Conservation (phyloP, 768 basidiomycete genomes). For the Ramaria sp. region DNA sequence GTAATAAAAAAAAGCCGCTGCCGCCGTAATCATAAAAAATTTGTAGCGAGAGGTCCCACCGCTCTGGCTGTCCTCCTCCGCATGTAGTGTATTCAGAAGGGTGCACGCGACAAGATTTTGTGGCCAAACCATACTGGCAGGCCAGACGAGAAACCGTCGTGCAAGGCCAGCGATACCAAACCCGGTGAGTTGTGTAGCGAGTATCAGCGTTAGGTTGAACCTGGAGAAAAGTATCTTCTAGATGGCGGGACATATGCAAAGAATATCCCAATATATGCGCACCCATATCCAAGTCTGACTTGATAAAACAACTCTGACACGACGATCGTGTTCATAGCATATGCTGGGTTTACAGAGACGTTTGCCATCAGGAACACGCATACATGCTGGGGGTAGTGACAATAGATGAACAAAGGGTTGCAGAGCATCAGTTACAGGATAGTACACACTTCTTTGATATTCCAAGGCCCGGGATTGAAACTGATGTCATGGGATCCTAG, state of each 20-base stretch:
- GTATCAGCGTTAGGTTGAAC: slow-evolving; percentile 29
- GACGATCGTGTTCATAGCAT: slow-evolving; percentile 28
- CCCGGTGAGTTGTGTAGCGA: slow-evolving; percentile 33
- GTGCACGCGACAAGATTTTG: slow-evolving; percentile 34
- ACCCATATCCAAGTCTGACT: slow-evolving; percentile 21
- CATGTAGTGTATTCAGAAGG: slow-evolving; percentile 38
- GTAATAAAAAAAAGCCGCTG: slow-evolving; percentile 27
- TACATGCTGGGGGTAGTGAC: slow-evolving; percentile 22
- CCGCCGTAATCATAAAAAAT: slow-evolving; percentile 26
- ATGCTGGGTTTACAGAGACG: slow-evolving; percentile 25
- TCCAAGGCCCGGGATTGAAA: slow-evolving; percentile 35
- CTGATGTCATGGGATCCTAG: slow-evolving; percentile 21
- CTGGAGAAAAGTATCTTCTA: slow-evolving; percentile 6
- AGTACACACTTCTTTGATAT: slow-evolving; percentile 23
- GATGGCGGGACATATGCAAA: neutral
- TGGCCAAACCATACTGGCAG: slow-evolving; percentile 39
- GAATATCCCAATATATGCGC: slow-evolving; percentile 5
- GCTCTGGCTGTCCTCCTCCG: slow-evolving; percentile 29
- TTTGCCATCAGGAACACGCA: slow-evolving; percentile 31
- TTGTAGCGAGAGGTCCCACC: slow-evolving; percentile 26
- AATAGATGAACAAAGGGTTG: neutral
- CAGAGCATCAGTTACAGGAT: neutral
- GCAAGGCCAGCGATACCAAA: slow-evolving; percentile 33
- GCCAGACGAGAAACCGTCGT: slow-evolving; percentile 35
- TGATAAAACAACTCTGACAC: slow-evolving; percentile 28